Evolutionary conservation across 371 early-diverging fungal species (phyloP), one percentile per base, ranked within the genome.

Genomic region (Capniomyces stellatus): DNA sequence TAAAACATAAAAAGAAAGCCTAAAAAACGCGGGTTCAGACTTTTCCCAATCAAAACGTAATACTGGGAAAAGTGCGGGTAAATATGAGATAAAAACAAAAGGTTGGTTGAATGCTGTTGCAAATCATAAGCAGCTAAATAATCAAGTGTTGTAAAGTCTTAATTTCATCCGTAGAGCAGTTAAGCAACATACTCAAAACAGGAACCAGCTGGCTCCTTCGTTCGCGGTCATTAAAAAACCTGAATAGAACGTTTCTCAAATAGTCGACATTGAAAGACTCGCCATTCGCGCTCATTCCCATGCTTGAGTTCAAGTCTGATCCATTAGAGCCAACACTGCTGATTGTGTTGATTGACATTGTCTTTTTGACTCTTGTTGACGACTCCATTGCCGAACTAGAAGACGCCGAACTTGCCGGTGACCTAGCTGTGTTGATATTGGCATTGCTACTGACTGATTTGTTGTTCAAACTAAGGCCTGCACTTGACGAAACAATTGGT

Each of bases 261-360:
- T 92, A 92, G 61, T 91, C 89, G n/a, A 84, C 57, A 53, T 85
- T 84, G 43, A 83, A 63, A 51, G 68, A 72, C 29, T 76, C 79
- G 0, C 52, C 59, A 3, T 64, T 55, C 22, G 69, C 70, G 28
- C 53, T 29, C 43, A 10, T 22, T 21, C 25, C 43, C 41, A 52
- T 46, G 43, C 41, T 29, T 6, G 55, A 43, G 40, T 51, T 22
- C 24, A 50, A 10, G 43, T 53, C 59, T 24, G 55, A 25, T 29
- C 67, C 49, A 22, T 25, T 19, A 51, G 65, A 47, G 49, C 67
- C 42, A 47, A 35, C 35, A 59, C 52, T 40, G 57, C 39, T 53
- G 43, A 44, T 42, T 58, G 39, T 46, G 53, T 28, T 54, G 46
- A 22, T 42, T 56, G 46, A 58, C 52, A 12, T 59, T 12, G 2